These are phyloP conservation scores for Dicorynia guianensis DNA, from an alignment of 306 rosid species.

Conservation along the genomic window DNA sequence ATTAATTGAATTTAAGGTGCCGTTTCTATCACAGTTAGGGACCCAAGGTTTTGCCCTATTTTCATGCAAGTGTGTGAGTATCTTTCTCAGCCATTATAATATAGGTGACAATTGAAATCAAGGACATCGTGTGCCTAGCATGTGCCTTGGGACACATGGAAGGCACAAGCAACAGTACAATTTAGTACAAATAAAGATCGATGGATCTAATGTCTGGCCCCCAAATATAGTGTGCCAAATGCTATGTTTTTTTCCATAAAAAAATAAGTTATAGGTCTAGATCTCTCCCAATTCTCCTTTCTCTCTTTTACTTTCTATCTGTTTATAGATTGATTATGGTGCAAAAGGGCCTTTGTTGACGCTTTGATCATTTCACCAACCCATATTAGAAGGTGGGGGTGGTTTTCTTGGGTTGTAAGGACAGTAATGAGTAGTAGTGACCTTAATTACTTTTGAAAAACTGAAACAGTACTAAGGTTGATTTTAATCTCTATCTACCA, in stretches of 20 bases:
- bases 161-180: slow-evolving; percentile 45
- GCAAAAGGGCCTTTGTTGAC: slow-evolving; percentile 38
- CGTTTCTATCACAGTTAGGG: slow-evolving; percentile 40
- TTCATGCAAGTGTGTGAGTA: slow-evolving; percentile 24
- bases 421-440: slow-evolving; percentile 11
- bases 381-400: slow-evolving; percentile 24
- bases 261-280: slow-evolving; percentile 13
- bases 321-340: slow-evolving; percentile 18
- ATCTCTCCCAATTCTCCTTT: neutral
- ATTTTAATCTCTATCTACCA: slow-evolving; percentile 1
- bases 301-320: neutral
- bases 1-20: slow-evolving; percentile 52
- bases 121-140: slow-evolving; percentile 47
- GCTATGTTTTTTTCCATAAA: neutral
- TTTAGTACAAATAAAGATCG: slow-evolving; percentile 28
- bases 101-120: slow-evolving; percentile 22
- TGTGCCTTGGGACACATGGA: slow-evolving; percentile 45
- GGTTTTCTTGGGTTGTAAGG: slow-evolving; percentile 32
- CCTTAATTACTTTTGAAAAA: neutral
- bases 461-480: neutral
- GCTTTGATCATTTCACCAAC: slow-evolving; percentile 31
- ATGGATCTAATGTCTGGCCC: slow-evolving; percentile 48
- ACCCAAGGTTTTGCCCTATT: slow-evolving; percentile 38
- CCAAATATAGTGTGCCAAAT: slow-evolving; percentile 15
- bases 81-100: slow-evolving; percentile 34